phyloP scores from a whole-genome alignment of 176 grass and related monocot genomes.

The Cenchrus purpureus region DNA sequence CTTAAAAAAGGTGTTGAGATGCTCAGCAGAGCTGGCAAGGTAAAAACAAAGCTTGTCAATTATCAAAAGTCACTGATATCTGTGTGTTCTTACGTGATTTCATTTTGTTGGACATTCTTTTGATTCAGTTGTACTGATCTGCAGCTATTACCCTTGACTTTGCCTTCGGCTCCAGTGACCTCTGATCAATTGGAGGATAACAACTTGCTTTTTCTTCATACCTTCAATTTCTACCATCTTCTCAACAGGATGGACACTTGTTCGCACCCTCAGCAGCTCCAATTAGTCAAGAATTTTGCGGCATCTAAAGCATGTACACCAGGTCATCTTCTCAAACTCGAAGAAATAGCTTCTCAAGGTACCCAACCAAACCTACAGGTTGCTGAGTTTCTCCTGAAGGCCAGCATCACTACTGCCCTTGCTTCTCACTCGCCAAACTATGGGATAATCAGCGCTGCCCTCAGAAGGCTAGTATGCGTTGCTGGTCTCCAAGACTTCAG shows the following conservation, averaged over 20 bases:
- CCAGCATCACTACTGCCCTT: constrained; percentile 64
- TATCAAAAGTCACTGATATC: constrained; percentile 26
- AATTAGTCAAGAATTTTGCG: constrained; percentile 80
- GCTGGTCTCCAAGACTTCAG: constrained; percentile 55
- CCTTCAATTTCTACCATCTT: constrained; percentile 68
- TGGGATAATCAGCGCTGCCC: constrained; percentile 60
- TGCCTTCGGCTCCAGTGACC: constrained; percentile 35
- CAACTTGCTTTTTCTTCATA: constrained; percentile 64
- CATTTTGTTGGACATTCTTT: constrained; percentile 35
- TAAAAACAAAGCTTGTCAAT: constrained; percentile 49
- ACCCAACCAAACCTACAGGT: constrained; percentile 61
- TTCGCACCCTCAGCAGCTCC: constrained; percentile 58
- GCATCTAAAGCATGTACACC: constrained; percentile 70
- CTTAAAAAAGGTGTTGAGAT: constrained; percentile 83
- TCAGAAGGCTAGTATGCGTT: constrained; percentile 72
- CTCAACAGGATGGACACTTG: constrained; percentile 54
- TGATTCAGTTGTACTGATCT: constrained; percentile 38
- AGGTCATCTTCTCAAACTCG: constrained; percentile 66
- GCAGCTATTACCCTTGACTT: constrained; percentile 64
- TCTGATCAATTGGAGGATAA: constrained; percentile 54
- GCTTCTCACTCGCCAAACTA: constrained; percentile 75
- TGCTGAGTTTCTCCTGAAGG: constrained; percentile 75
- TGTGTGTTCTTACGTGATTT: constrained; percentile 18
- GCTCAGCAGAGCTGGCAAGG: constrained; percentile 88
- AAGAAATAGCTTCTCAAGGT: constrained; percentile 56